These are phyloP conservation scores for Pseudomicrostroma phylloplanum DNA, from an alignment of 1,284 basidiomycete species.

Conservation along the genomic window DNA sequence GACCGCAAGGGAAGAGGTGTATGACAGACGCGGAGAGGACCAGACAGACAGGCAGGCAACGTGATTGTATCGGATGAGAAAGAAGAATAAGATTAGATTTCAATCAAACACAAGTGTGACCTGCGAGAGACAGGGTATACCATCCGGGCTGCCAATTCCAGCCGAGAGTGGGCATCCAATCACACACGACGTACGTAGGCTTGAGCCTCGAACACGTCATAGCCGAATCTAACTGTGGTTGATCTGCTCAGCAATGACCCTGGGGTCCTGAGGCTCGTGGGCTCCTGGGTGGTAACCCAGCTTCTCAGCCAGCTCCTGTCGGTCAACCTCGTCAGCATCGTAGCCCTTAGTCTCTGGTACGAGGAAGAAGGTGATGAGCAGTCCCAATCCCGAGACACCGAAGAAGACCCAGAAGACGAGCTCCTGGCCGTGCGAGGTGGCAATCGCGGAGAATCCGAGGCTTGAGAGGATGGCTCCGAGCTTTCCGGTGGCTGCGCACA, in stretches of 20 bases:
- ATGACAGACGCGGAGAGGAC: too few species aligned
- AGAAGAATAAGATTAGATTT: too few species aligned
- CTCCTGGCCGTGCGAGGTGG: constrained; percentile 22
- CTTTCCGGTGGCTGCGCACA: constrained; percentile 55
- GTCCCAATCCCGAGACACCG: constrained; percentile 34
- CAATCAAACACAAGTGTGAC: too few species aligned
- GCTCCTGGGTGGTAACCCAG: constrained; percentile 10
- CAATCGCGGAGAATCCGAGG: constrained; percentile 41
- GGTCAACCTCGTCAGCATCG: constrained; percentile 45
- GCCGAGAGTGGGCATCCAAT: too few species aligned
- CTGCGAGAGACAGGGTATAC: too few species aligned
- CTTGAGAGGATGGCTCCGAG: constrained; percentile 55
- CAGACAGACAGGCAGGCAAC: too few species aligned
- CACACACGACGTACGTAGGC: too few species aligned
- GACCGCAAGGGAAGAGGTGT: too few species aligned
- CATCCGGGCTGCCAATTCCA: too few species aligned
- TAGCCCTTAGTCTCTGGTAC: constrained; percentile 42
- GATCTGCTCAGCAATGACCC: neutral
- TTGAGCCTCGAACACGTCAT: too few species aligned
- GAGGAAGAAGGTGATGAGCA: constrained; percentile 30
- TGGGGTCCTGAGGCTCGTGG: constrained; percentile 4
- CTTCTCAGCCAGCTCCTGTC: constrained; percentile 31
- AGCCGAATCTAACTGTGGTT: neutral
- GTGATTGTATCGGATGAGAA: too few species aligned
- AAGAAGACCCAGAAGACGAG: constrained; percentile 48